Base-by-base conservation (phyloP, 768 basidiomycete genomes). In the Dioszegia hungarica region DNA sequence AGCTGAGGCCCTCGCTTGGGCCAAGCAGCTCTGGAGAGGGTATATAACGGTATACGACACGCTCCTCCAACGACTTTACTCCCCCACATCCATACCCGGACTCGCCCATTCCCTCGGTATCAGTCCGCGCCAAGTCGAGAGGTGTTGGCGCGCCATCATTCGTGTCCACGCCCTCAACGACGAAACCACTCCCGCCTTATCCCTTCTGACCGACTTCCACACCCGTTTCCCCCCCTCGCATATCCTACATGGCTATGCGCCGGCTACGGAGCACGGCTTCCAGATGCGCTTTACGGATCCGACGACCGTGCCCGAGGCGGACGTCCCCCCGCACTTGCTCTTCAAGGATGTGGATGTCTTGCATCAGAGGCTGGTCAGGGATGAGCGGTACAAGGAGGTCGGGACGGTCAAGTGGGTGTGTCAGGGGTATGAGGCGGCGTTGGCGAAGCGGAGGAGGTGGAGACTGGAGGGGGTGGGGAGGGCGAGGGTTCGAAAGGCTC, bases 321-420 rank as follows among this genome's bases (percentile, higher is more conserved):
- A 81, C 22, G 85, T 95, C 5, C 88, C 91, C 0, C 91, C 91
- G 0, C 72, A 91, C 37, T 64, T 94, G 20, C 80, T 83, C 12
- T 94, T 91, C 70, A 63, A 77, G 15, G 90, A 94, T 69, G 62
- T 94, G n/a, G 86, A 88, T 61, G 59, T 86, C 5, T 78, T 95
- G 48, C 90, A 94, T 71, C 82, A 89, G 56, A 80, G 86, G 25
- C 75, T 91, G 27, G 83, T 86, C 6, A 41, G 65, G n/a, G 70
- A 70, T 17, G 70, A 63, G 6, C 66, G 64, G 28, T 14, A 78
- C 73, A 22, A 79, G 36, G 83, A 83, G 17, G 78, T 92, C 25
- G 81, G 78, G 6, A 88, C 85, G 66, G 59, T 94, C 41, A 89
- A 83, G 61, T 91, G 84, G 81, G 71, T 86, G 2, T 84, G 82